Evolutionary conservation across 768 basidiomycete genomes (phyloP).

Genomic region (Gloeostereum incarnatum): DNA sequence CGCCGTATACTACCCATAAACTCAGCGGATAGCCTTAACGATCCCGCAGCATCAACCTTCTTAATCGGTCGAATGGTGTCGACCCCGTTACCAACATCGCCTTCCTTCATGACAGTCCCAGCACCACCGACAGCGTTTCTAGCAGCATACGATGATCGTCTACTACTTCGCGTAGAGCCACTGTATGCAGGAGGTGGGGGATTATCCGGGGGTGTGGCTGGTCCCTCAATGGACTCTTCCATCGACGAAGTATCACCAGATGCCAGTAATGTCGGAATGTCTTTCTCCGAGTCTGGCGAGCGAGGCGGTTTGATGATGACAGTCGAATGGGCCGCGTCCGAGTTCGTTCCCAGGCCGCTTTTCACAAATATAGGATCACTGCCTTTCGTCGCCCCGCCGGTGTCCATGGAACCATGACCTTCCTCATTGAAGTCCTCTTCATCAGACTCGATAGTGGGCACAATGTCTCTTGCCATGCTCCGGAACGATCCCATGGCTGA

Average conservation of each 20-base stretch:
- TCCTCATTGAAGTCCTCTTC: conserved; percentile 39
- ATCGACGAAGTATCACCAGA: conserved; percentile 23
- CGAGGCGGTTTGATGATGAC: conserved; percentile 49
- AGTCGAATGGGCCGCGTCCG: conserved; percentile 58
- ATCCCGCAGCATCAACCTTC: conserved; percentile 77
- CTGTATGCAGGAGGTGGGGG: conserved; percentile 65
- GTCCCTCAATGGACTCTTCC: conserved; percentile 34
- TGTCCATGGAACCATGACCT: conserved; percentile 42
- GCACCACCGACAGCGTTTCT: conserved; percentile 49
- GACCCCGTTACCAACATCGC: conserved; percentile 79
- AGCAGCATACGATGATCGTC: conserved; percentile 74
- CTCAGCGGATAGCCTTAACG: conserved; percentile 68
- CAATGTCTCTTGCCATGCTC: conserved; percentile 59
- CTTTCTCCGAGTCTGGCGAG: conserved; percentile 29
- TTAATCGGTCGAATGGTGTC: conserved; percentile 93
- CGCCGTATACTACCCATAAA: conserved; percentile 68
- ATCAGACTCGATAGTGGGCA: conserved; percentile 48
- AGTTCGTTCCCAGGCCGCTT: conserved; percentile 37
- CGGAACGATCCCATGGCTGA: conserved; percentile 73
- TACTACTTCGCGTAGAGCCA: conserved; percentile 50
- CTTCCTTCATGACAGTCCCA: conserved; percentile 72
- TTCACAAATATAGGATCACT: conserved; percentile 40
- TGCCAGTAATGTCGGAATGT: conserved; percentile 29
- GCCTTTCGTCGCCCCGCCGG: conserved; percentile 53
- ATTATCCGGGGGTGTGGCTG: conserved; percentile 19